Evolutionary conservation across 805 yeast genomes (phyloP).

Genomic region (Candida verbasci): DNA sequence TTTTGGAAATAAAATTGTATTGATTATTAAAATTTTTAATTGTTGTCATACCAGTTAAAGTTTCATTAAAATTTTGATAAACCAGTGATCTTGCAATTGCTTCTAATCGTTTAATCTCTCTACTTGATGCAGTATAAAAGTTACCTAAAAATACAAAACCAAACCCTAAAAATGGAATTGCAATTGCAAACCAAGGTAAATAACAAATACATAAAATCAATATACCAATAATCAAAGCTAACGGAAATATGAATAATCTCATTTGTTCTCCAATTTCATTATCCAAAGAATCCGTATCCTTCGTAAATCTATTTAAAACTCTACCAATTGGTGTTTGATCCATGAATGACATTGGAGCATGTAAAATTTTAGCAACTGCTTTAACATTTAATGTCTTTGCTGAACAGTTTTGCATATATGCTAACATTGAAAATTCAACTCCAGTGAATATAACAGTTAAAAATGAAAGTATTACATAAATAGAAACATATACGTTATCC

Average conservation of each 20-base stretch:
- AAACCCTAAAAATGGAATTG: slow-evolving; percentile 47
- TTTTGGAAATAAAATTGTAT: slow-evolving; percentile 32
- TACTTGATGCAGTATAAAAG: slow-evolving; percentile 44
- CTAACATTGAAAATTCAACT: slow-evolving; percentile 36
- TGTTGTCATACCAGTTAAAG: slow-evolving; percentile 44
- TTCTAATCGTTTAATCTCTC: slow-evolving; percentile 47
- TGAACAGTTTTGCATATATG: slow-evolving; percentile 37
- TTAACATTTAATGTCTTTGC: slow-evolving; percentile 32
- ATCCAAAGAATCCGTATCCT: slow-evolving; percentile 43
- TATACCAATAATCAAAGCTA: slow-evolving; percentile 37
- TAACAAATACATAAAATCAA: slow-evolving; percentile 44
- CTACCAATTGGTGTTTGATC: slow-evolving; percentile 43
- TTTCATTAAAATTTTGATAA: slow-evolving; percentile 46
- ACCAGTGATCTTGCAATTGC: slow-evolving; percentile 45
- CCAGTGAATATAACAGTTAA: slow-evolving; percentile 37
- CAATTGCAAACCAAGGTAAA: slow-evolving; percentile 52
- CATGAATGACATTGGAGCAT: slow-evolving; percentile 40
- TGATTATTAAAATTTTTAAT: slow-evolving; percentile 41
- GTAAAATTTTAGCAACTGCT: slow-evolving; percentile 35
- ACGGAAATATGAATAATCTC: slow-evolving; percentile 36
- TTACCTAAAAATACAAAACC: slow-evolving; percentile 35
- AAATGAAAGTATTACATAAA: slow-evolving; percentile 32
- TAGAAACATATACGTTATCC: slow-evolving; percentile 30
- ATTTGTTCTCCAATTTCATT: slow-evolving; percentile 42
- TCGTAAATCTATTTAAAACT: slow-evolving; percentile 41